These are phyloP conservation scores for Rhynchospora tenuis DNA, from an alignment of 176 grass and related monocot species.

Conservation along the genomic window DNA sequence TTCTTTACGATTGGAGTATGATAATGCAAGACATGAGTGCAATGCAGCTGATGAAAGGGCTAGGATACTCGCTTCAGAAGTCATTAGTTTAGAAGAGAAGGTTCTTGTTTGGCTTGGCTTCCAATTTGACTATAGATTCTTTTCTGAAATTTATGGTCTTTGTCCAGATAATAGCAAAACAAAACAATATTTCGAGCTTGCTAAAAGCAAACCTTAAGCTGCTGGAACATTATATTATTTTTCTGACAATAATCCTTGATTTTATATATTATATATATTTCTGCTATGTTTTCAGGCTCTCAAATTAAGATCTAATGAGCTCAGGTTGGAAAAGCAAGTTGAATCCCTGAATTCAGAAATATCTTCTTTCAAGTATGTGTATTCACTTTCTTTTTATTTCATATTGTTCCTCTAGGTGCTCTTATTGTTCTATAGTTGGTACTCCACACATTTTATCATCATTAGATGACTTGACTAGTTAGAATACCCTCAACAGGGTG, in stretches of 20 bases:
- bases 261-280: slow-evolving; percentile 2
- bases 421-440: slow-evolving; percentile 15
- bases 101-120: slow-evolving; percentile 37
- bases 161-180: not conserved
- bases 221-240: not conserved
- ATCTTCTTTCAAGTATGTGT: slow-evolving; percentile 62
- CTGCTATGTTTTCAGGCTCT: slow-evolving; percentile 55
- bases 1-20: slow-evolving; percentile 65
- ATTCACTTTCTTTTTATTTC: not conserved
- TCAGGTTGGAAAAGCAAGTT: slow-evolving; percentile 91
- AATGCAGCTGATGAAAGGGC: slow-evolving; percentile 97
- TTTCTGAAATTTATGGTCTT: not conserved
- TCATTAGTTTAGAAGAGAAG: slow-evolving; percentile 99
- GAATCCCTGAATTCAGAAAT: slow-evolving; percentile 75
- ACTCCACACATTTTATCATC: not conserved
- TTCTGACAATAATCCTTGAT: not conserved
- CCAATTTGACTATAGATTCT: not conserved
- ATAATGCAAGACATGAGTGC: slow-evolving; percentile 90
- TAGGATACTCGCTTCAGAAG: slow-evolving; percentile 91
- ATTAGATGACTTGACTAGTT: not conserved
- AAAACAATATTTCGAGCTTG: not conserved
- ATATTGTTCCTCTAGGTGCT: not conserved
- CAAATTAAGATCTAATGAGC: slow-evolving; percentile 92
- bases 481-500: not conserved
- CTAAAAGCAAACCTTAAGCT: not conserved